A percentile compares a stretch with the other conserved stretches of the same genome.
Conservation (phyloP, 2,329 filamentous ascomycete species). For the Sporothrix curviconia region DNA sequence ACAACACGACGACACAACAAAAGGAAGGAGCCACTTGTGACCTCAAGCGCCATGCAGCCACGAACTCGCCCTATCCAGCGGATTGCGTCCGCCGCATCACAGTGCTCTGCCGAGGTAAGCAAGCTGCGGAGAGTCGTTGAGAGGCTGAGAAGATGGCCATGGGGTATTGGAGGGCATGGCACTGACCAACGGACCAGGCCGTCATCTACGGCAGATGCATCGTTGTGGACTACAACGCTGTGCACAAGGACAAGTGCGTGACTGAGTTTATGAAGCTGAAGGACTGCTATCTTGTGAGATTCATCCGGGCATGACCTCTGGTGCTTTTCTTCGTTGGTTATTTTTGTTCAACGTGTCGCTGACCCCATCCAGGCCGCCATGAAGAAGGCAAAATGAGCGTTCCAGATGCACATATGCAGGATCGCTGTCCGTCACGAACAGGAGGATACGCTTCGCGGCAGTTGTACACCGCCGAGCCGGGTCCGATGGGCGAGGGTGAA, state of each 20-base stretch:
- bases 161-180: not conserved
- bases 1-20: not conserved
- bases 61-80: conserved; percentile 47
- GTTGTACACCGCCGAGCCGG: too few relatives aligned
- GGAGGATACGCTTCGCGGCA: too few relatives aligned
- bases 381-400: conserved; percentile 12
- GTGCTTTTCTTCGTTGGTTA: too few relatives aligned
- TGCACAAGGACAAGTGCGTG: conserved; percentile 84
- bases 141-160: not conserved
- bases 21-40: not conserved
- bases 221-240: conserved; percentile 78
- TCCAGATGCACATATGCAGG: not conserved
- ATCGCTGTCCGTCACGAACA: too few relatives aligned
- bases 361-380: conserved; percentile 7
- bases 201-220: conserved; percentile 87
- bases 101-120: conserved; percentile 49
- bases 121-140: not conserved
- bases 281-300: conserved; percentile 74
- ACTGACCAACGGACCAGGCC: conserved; percentile 49
- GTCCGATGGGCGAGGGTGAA: too few relatives aligned
- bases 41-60: conserved; percentile 27
- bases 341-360: not conserved
- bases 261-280: conserved; percentile 81
- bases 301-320: too few relatives aligned
- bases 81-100: conserved; percentile 47